Base-by-base conservation (phyloP, 2,329 filamentous ascomycete species). In the Colletotrichum truncatum region DNA sequence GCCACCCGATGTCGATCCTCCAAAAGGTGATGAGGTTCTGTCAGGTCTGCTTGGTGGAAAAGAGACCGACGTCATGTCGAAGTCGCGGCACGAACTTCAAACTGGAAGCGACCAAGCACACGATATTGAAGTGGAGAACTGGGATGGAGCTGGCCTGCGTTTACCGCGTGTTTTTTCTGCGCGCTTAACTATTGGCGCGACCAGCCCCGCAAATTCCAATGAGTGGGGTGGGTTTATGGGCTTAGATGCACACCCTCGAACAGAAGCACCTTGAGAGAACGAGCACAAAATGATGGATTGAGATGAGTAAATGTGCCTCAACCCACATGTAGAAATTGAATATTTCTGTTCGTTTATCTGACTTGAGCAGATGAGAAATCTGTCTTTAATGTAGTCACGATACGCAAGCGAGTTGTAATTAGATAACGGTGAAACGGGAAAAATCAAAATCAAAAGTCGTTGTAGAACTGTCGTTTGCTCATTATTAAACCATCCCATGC, bases 41-140 rank as follows among this genome's bases (percentile, higher is more conserved):
- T 52, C 53, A 21, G 45, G 45, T 58, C 64, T 66, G 52, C n/a
- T 64, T 23, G 64, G 64, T 36, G 64, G 60, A 41, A 59, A 28
- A 43, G 63, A 66, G 36, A 66, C 57, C 63, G 63, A 66, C 63
- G 63, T 66, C 63, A 66, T 63, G 57, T 66, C 63, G 51, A 52
- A 49, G 58, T 49, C 57, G 58, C 63, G 49, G 36, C 25, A 32
- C 21, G 49, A 39, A 30, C 57, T 66, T 38, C 49, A 63, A 32
- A 36, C 32, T 54, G 58, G 34, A 62, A 63, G 38, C 51, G 9
- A 48, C 43, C 26, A 63, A 58, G 56, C 63, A 63, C 7, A 55
- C 59, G 49, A 62, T 39, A 38, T 34, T 16, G 21, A 30, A 54
- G 63, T 66, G 63, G 63, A 66, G 63, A 66, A 62, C 63, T 66